Evolutionary conservation across 2,329 filamentous ascomycete genomes (phyloP).

Genomic region (Aspergillus hortae): DNA sequence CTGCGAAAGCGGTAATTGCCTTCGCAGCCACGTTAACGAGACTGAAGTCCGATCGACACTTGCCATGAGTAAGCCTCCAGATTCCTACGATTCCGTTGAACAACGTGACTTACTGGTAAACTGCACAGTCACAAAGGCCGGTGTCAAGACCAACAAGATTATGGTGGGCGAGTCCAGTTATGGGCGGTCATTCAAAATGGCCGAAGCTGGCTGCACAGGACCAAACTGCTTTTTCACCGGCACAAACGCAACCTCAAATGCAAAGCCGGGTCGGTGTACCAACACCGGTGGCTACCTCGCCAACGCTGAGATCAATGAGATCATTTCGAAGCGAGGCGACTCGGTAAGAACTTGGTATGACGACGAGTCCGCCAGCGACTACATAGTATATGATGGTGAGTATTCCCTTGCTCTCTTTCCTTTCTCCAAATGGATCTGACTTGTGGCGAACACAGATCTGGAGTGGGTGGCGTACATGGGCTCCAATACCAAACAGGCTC

Average conservation of each 20-base stretch:
- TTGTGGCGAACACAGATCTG: neutral
- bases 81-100: too few species aligned
- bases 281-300: neutral
- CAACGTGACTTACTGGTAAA: constrained; percentile 4
- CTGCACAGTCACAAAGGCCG: constrained; percentile 1
- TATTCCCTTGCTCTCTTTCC: neutral
- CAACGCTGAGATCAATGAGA: constrained; percentile 1
- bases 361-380: neutral
- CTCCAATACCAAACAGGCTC: too few species aligned
- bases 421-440: neutral
- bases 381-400: neutral
- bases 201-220: neutral
- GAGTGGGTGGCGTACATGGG: constrained; percentile 22
- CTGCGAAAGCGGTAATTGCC: too few species aligned
- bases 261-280: neutral
- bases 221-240: constrained; percentile 1
- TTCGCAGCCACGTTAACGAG: too few species aligned
- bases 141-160: neutral
- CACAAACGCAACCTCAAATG: neutral
- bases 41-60: too few species aligned
- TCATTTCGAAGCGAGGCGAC: neutral
- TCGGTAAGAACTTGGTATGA: neutral
- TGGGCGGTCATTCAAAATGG: constrained; percentile 1
- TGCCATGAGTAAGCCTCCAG: too few species aligned
- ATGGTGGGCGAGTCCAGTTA: neutral